These are phyloP conservation scores for Naganishia friedmannii DNA, from an alignment of 768 basidiomycete species.

Conservation along the genomic window DNA sequence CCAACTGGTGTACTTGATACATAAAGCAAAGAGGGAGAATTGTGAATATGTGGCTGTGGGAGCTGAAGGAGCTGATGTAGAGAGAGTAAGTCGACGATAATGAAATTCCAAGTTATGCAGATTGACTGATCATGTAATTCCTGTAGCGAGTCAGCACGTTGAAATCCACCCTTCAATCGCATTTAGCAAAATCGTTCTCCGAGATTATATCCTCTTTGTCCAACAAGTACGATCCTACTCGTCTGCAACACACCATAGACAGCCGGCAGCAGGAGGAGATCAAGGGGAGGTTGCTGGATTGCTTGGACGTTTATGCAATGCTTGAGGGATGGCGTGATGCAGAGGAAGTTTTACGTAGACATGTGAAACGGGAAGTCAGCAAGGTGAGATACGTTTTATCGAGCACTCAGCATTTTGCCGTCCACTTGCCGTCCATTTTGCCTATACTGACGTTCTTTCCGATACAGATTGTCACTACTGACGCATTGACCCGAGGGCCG, in stretches of 20 bases:
- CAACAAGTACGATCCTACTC: background rate
- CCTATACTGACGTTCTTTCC: background rate
- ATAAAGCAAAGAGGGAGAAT: constrained; percentile 72
- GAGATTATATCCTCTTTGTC: background rate
- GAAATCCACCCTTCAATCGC: constrained; percentile 11
- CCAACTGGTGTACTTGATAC: constrained; percentile 82
- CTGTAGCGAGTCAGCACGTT: constrained; percentile 12
- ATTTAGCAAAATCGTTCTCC: constrained; percentile 8
- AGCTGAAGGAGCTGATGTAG: constrained; percentile 61
- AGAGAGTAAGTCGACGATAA: constrained; percentile 63
- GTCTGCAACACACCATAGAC: background rate
- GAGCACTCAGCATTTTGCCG: no score
- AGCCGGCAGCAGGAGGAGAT: background rate
- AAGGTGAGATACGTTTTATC: constrained; percentile 10
- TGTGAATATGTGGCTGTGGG: constrained; percentile 64
- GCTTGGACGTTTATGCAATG: constrained; percentile 52
- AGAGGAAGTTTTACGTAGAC: constrained; percentile 74
- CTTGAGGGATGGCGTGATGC: constrained; percentile 81
- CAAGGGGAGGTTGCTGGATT: constrained; percentile 22
- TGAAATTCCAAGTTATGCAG: constrained; percentile 22
- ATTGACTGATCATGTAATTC: background rate
- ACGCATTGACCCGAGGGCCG: background rate
- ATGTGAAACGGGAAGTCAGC: constrained; percentile 57
- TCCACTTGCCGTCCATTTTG: background rate
- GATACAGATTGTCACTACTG: background rate